Evolutionary conservation across 2,329 filamentous ascomycete genomes (phyloP).

Genomic region (Diplocarpon rosae): DNA sequence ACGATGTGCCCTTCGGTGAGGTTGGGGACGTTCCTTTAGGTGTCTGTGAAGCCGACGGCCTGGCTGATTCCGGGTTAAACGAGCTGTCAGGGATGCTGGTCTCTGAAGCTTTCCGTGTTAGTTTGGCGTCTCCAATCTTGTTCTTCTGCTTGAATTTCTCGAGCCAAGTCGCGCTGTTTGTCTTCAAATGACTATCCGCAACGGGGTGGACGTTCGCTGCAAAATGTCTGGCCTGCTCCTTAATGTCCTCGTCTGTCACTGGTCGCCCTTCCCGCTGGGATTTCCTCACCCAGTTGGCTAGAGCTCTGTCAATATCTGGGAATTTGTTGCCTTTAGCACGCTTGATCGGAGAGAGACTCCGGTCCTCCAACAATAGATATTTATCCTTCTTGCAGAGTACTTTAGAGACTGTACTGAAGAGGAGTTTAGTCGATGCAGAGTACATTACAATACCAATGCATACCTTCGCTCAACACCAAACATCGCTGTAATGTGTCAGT

Average conservation of each 20-base stretch:
- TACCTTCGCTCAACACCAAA: slow-evolving; percentile 98
- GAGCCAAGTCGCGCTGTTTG: slow-evolving; percentile 68
- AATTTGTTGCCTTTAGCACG: slow-evolving; percentile 66
- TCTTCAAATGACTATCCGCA: slow-evolving; percentile 59
- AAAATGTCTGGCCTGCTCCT: slow-evolving; percentile 75
- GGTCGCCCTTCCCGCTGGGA: slow-evolving; percentile 64
- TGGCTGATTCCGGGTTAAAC: slow-evolving; percentile 41
- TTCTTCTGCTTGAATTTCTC: slow-evolving; percentile 90
- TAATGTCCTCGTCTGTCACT: slow-evolving; percentile 70
- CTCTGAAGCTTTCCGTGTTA: slow-evolving; percentile 49
- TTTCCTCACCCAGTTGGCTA: slow-evolving; percentile 79
- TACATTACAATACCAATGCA: slow-evolving; percentile 1
- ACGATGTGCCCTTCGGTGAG: slow-evolving; percentile 55
- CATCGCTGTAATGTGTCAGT: slow-evolving; percentile 45
- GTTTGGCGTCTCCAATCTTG: slow-evolving; percentile 29
- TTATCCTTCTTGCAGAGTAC: slow-evolving; percentile 91
- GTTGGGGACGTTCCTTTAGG: slow-evolving; percentile 59
- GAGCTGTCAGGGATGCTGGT: slow-evolving; percentile 58
- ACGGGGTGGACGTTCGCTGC: slow-evolving; percentile 55
- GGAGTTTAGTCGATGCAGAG: slow-evolving; percentile 12
- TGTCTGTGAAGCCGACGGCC: slow-evolving; percentile 47
- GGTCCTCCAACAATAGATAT: slow-evolving; percentile 75
- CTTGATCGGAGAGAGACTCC: slow-evolving; percentile 68
- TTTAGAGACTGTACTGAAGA: slow-evolving; percentile 88
- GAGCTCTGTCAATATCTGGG: slow-evolving; percentile 83